A percentile compares a stretch with the other conserved stretches of the same genome.
Evolutionary conservation across 768 basidiomycete species (phyloP).

Genomic region (Amanita inopinata): DNA sequence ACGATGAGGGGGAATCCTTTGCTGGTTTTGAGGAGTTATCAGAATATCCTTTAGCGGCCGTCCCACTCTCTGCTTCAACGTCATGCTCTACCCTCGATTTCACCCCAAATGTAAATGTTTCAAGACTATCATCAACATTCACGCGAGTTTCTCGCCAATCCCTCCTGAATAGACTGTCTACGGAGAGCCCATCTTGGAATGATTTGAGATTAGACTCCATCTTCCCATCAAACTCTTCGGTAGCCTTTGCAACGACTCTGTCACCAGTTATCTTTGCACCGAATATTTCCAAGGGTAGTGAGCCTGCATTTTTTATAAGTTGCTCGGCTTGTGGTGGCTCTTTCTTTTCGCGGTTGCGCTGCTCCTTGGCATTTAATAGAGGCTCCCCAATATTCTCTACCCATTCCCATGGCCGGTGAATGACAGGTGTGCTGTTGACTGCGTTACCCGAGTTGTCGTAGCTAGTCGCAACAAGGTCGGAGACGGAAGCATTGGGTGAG

Average conservation of each 20-base stretch:
- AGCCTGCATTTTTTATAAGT: slow-evolving; percentile 53
- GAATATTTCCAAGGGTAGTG: slow-evolving; percentile 66
- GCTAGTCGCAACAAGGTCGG: slow-evolving; percentile 49
- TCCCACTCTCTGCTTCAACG: background rate
- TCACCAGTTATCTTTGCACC: slow-evolving; percentile 59
- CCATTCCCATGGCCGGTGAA: slow-evolving; percentile 84
- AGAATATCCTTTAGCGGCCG: background rate
- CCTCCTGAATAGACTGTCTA: slow-evolving; percentile 57
- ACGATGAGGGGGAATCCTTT: slow-evolving; percentile 31
- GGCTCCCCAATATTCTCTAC: slow-evolving; percentile 66
- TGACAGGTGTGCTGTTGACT: slow-evolving; percentile 40
- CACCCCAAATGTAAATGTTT: background rate
- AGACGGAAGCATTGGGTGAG: slow-evolving; percentile 39
- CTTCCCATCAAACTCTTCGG: slow-evolving; percentile 21
- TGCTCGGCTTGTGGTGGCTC: slow-evolving; percentile 25
- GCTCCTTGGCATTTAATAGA: slow-evolving; percentile 30
- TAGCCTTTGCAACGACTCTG: slow-evolving; percentile 25
- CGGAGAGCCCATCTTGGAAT: slow-evolving; percentile 56
- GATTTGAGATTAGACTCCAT: slow-evolving; percentile 38
- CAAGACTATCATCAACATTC: slow-evolving; percentile 17
- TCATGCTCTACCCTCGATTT: background rate
- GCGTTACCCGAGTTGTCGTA: slow-evolving; percentile 44
- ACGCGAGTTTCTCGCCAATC: slow-evolving; percentile 73
- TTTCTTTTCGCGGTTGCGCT: slow-evolving; percentile 30
- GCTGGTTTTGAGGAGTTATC: slow-evolving; percentile 13